Percentiles rank a stretch among this genome's conserved stretches.
Evolutionary conservation across 192 early-diverging fungal genomes (phyloP).

Genomic region (Coemansia sp.): DNA sequence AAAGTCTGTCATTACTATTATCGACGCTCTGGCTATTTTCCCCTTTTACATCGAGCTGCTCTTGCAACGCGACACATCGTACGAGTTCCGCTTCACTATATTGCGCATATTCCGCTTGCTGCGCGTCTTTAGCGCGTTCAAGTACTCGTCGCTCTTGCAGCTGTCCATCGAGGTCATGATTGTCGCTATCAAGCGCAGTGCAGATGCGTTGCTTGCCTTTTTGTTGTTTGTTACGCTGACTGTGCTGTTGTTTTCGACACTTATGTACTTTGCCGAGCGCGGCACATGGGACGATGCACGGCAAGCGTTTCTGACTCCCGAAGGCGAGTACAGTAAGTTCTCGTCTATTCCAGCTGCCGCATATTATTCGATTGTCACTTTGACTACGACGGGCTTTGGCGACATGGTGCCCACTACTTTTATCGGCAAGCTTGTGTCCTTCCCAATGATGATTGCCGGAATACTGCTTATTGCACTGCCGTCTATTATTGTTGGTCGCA

Average conservation of each 20-base stretch:
- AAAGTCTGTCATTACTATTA: slow-evolving; percentile 55
- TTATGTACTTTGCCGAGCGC: slow-evolving; percentile 81
- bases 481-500: slow-evolving; percentile 80
- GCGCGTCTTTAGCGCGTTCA: slow-evolving; percentile 78
- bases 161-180: slow-evolving; percentile 86
- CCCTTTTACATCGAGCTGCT: slow-evolving; percentile 79
- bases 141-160: slow-evolving; percentile 76
- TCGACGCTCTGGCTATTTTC: slow-evolving; percentile 75
- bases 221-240: slow-evolving; percentile 73
- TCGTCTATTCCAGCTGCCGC: slow-evolving; percentile 77
- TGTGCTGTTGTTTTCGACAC: slow-evolving; percentile 70
- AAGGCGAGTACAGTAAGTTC: slow-evolving; percentile 72
- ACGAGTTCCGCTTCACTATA: slow-evolving; percentile 82
- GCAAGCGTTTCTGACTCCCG: slow-evolving; percentile 64
- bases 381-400: slow-evolving; percentile 79
- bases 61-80: slow-evolving; percentile 66
- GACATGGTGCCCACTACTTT: slow-evolving; percentile 82
- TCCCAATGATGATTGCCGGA: slow-evolving; percentile 82
- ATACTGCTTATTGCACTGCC: slow-evolving; percentile 77
- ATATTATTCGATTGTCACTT: slow-evolving; percentile 76
- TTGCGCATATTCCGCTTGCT: slow-evolving; percentile 73
- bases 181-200: slow-evolving; percentile 70
- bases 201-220: slow-evolving; percentile 71
- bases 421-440: slow-evolving; percentile 75
- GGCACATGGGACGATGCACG: slow-evolving; percentile 70